Evolutionary conservation across 2,329 filamentous ascomycete genomes (phyloP).

Genomic region (Diaporthe sp.): DNA sequence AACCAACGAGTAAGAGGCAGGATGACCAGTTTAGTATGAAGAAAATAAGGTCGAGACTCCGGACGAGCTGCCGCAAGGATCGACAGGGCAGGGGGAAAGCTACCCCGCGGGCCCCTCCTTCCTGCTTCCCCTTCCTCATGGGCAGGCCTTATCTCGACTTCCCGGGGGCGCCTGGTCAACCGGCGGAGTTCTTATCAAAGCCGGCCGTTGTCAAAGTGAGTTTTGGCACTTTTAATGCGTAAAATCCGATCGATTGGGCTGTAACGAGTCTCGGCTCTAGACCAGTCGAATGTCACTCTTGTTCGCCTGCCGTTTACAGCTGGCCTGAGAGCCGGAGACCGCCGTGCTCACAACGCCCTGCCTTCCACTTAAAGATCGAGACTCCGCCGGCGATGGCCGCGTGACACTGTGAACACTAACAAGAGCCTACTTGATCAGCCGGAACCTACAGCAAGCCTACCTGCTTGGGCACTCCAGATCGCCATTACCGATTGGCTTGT

Average conservation of each 20-base stretch:
- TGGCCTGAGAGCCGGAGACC: slow-evolving; percentile 17
- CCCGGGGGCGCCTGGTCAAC: slow-evolving; percentile 20
- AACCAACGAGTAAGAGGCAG: background rate
- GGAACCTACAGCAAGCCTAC: background rate
- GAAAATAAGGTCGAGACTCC: background rate
- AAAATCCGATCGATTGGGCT: slow-evolving; percentile 19
- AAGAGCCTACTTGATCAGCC: background rate
- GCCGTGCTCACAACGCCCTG: background rate
- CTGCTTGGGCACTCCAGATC: background rate
- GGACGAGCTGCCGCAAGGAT: slow-evolving; percentile 23
- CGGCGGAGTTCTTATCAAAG: slow-evolving; percentile 17
- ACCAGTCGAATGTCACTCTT: slow-evolving; percentile 19
- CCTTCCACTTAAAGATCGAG: slow-evolving; percentile 26
- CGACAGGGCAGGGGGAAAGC: background rate
- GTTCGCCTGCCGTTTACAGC: slow-evolving; percentile 30
- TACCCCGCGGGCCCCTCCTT: slow-evolving; percentile 34
- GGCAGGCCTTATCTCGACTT: slow-evolving; percentile 26
- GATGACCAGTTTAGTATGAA: background rate
- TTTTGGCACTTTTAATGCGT: slow-evolving; percentile 26
- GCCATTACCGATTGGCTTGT: background rate
- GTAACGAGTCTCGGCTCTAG: slow-evolving; percentile 7
- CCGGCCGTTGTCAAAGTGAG: slow-evolving; percentile 1
- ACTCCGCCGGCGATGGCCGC: background rate
- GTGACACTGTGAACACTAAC: slow-evolving; percentile 4
- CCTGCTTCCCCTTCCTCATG: background rate